Percentiles rank a stretch among this genome's conserved stretches.
These are phyloP conservation scores for Carex sylvatica DNA, from an alignment of 202 grass and related monocot species.

Conservation along the genomic window DNA sequence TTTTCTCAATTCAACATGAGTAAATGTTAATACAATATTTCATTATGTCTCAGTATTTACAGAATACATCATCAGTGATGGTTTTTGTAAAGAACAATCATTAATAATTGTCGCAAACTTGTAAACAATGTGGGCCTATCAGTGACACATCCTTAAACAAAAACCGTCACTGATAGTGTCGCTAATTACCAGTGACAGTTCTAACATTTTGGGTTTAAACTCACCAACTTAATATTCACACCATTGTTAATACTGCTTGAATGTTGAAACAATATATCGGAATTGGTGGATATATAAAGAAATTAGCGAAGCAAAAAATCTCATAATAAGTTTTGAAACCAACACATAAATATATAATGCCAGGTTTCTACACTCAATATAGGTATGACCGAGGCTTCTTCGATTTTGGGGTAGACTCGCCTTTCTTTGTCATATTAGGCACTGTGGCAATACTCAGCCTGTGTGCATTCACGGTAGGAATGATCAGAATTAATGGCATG, in stretches of 20 bases:
- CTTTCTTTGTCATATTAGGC: constrained; percentile 27
- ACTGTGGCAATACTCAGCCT: neutral
- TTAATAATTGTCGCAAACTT: too few species aligned
- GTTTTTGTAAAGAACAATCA: too few species aligned
- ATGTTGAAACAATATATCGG: too few species aligned
- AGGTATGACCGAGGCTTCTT: constrained; percentile 29
- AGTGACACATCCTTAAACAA: too few species aligned
- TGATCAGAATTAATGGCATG: neutral
- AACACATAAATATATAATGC: neutral
- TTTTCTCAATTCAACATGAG: too few species aligned
- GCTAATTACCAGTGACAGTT: too few species aligned
- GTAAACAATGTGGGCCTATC: too few species aligned
- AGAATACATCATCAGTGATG: too few species aligned
- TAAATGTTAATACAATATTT: neutral
- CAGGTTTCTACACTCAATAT: neutral
- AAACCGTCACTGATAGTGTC: too few species aligned
- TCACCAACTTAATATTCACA: too few species aligned
- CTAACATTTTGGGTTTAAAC: neutral
- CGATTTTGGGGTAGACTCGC: constrained; percentile 27
- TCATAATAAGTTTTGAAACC: neutral
- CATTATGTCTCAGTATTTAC: neutral
- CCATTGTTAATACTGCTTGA: neutral
- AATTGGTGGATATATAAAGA: too few species aligned
- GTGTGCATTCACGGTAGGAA: neutral
- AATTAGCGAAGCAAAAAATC: neutral